Base-by-base conservation (phyloP, 2,329 filamentous ascomycete species). In the Fusarium tjaetaba region DNA sequence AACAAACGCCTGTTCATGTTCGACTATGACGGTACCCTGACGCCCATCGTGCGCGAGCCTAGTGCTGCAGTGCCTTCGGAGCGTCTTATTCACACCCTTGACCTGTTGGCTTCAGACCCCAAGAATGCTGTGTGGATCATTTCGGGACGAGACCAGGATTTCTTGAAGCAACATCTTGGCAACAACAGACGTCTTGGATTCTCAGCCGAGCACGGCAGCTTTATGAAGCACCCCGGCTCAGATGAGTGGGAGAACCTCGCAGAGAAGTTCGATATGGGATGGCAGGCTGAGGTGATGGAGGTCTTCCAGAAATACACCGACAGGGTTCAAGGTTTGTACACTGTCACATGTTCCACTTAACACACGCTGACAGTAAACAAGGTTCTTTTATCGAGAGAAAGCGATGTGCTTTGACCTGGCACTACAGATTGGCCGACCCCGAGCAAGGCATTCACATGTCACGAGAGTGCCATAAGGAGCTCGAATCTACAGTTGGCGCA, bases 71-170 rank as follows among this genome's bases (percentile, higher is more conserved):
- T 98, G 43, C 96, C 96, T 0, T 96, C 95, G 2, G 92, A 95
- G 76, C 90, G 92, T 28, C 90, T 98, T 28, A 91, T 97, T 55
- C 89, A 91, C 36, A 95, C 93, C 2, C 87, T 99, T 67, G 94
- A 93, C 81, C 88, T 89, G 16, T 87, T 99, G 46, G 93, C 95
- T 1, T 88, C 92, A 0, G 94, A 98, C 79, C 90, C 92, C 22
- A 87, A 87, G 64, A 99, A 98, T 78, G 88, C 91, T 3, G 95
- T 99, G n/a, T 99, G 96, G 96, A 97, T 99, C 80, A 98, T 99
- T 79, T 97, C 94, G 60, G 96, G 96, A 16, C 91, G 96, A 73
- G 96, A 98, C 78, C 95, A 97, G 80, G 92, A 92, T 13, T 99
- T 99, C 84, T 84, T 99, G 67, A 91, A 93, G 74, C 92, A 97